phyloP scores from a whole-genome alignment of 495 filamentous ascomycete genomes.

The Daldinia concentrica region DNA sequence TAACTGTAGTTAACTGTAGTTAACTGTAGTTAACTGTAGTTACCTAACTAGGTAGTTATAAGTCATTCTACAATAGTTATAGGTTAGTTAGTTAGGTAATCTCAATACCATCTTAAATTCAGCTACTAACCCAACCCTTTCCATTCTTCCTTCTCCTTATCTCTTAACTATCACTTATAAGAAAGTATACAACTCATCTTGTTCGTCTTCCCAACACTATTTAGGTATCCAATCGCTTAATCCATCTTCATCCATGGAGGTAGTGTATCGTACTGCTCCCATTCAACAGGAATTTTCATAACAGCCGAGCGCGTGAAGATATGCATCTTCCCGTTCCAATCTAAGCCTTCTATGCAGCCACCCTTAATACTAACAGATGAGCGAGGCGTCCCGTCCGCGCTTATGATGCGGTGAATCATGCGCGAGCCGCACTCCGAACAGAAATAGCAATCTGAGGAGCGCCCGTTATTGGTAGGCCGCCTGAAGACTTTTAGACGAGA shows the following conservation, averaged over 20 bases:
- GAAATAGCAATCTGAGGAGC: constrained; percentile 62
- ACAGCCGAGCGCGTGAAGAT: constrained; percentile 54
- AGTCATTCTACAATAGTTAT: background rate
- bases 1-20: too few relatives aligned
- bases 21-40: too few relatives aligned
- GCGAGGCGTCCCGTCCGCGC: constrained; percentile 47
- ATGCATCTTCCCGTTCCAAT: constrained; percentile 46
- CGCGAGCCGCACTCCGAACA: constrained; percentile 61
- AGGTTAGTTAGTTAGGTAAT: too few relatives aligned
- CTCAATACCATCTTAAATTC: too few relatives aligned
- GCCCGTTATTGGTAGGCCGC: constrained; percentile 52
- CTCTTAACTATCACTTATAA: too few relatives aligned
- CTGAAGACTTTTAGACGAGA: constrained; percentile 50
- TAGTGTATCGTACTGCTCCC: constrained; percentile 49
- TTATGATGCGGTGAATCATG: constrained; percentile 57
- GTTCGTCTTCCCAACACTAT: background rate
- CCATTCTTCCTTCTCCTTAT: too few relatives aligned
- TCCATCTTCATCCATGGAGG: constrained; percentile 31
- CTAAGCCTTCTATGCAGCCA: constrained; percentile 58
- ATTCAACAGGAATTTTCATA: constrained; percentile 46
- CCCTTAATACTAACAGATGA: constrained; percentile 59
- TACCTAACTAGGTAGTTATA: too few relatives aligned
- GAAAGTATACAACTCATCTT: background rate
- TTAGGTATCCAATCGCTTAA: background rate
- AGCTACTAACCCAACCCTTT: too few relatives aligned